Base-by-base conservation (phyloP, 768 basidiomycete genomes). In the Calocybe gangraenosa region DNA sequence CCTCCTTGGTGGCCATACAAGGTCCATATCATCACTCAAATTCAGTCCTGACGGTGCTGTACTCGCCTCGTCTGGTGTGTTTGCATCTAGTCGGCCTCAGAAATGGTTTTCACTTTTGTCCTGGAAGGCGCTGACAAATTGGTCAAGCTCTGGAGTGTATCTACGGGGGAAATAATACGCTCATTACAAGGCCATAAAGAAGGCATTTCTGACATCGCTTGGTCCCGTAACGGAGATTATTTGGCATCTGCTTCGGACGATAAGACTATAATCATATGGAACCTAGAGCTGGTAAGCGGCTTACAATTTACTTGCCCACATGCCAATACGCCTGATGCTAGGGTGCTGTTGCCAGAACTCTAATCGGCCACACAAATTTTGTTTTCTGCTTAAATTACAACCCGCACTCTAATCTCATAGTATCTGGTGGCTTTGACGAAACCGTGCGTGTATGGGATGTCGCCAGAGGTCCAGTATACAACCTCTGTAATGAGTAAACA, bases 381-480 rank as follows among this genome's bases (percentile, higher is more conserved):
- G 92, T 98, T 1, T 93, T 96, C 58, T 94, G 92, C 52, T 75
- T 97, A 17, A 88, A 92, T 57, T 98, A 86, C 65, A 93, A 89
- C 55, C 93, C 92, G 1, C 78, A 83, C 59, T 88, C 89, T 0
- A 94, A 92, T 62, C 68, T 99, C 25, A 70, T 98, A 42, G 96
- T 89, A 13, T 94, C 91, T 17, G 96, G 96, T 22, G 88, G 89
- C 1, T 94, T 88, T 58, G 96, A 99, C 56, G 96, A 99, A 70
- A 92, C 88, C 13, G 89, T 98, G 14, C 79, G 91, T 38, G 76
- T 98, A n/a, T 98, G 95, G 95, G 94, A 99, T 62, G 84, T 95
- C 20, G 82, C 88, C 19, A 73, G 84, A 77, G 92, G 92, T 92
- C 50, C 14, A 64, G 51, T 22, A 5, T 14, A n/a, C n/a, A n/a